These are phyloP conservation scores for Collariella sp. DNA, from an alignment of 495 filamentous ascomycete genomes.

Conservation along the genomic window DNA sequence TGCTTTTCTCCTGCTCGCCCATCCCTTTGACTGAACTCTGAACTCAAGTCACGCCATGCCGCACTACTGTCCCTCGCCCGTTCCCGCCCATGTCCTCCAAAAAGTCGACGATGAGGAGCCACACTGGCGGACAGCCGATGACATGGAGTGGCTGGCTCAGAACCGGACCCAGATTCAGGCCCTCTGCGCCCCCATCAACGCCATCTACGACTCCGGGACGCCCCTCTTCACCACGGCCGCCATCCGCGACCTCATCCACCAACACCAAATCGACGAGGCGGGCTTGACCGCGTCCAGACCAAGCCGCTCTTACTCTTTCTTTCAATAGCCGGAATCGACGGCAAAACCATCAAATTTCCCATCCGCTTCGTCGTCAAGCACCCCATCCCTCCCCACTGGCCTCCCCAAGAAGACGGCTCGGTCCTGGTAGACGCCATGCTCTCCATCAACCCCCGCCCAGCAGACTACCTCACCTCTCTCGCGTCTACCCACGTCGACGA, in stretches of 20 bases:
- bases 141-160: not conserved
- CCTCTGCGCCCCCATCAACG: not conserved
- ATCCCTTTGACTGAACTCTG: slow-evolving; percentile 1
- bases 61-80: not conserved
- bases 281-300: not conserved
- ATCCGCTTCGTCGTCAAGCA: not conserved
- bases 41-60: not conserved
- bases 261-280: slow-evolving; percentile 1
- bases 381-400: not conserved
- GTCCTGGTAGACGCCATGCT: not conserved
- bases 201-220: slow-evolving; percentile 1
- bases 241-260: not conserved
- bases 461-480: not conserved
- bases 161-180: not conserved
- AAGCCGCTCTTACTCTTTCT: not conserved
- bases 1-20: not conserved
- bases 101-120: slow-evolving; percentile 1
- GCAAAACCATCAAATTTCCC: not conserved
- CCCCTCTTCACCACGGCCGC: slow-evolving; percentile 1
- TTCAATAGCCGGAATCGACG: slow-evolving; percentile 1
- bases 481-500: not conserved
- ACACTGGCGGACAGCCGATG: not conserved
- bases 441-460: not conserved
- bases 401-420: not conserved
- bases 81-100: slow-evolving; percentile 1